Evolutionary conservation across 2,329 filamentous ascomycete species (phyloP), one percentile per base, ranked within the genome.

Genomic region (Geosmithia putterillii): DNA sequence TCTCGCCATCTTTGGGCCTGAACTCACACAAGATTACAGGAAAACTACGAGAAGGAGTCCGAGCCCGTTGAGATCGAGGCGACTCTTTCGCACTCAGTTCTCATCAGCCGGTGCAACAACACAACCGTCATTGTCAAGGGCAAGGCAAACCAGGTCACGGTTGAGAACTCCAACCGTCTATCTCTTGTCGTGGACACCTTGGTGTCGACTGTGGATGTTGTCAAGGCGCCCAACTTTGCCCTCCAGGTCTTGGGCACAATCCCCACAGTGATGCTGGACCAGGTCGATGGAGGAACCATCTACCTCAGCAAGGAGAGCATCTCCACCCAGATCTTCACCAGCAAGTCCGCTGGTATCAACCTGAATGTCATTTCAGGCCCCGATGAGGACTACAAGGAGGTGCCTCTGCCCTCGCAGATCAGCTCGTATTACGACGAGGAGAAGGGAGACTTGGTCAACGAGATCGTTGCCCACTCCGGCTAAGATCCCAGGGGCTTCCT

Each of bases 121-220:
- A 85, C 85, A 5, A 94, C 89, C 20, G 76, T 98, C 55, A 84
- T 94, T 52, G 70, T 98, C 57, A 83, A 79, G 57, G 89, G 87
- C 64, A 98, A 98, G 66, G 88, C 86, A 45, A 98, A 98, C 59
- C 88, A 92, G n/a, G 85, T 98, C 48, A 90, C 88, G 5, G 76
- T 96, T 52, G 92, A 96, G 66, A 95, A 95, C 67, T 90, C 83
- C 44, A 77, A 73, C 40, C 82, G 86, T 41, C 71, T 94, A 17
- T 94, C 86, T 22, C 75, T 98, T 43, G 79, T 96, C 42, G 76
- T 96, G 43, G 90, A 96, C 54, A 86, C 81, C 1, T 79, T 96
- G 10, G 86, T 96, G 40, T 94, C 86, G 41, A 87, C 85, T 25
- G 79, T 98, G 45, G 92, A 98, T 57, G 85, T 94, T 20, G 92